Conservation (phyloP, 768 basidiomycete genomes). For the Scleroderma citrinum region DNA sequence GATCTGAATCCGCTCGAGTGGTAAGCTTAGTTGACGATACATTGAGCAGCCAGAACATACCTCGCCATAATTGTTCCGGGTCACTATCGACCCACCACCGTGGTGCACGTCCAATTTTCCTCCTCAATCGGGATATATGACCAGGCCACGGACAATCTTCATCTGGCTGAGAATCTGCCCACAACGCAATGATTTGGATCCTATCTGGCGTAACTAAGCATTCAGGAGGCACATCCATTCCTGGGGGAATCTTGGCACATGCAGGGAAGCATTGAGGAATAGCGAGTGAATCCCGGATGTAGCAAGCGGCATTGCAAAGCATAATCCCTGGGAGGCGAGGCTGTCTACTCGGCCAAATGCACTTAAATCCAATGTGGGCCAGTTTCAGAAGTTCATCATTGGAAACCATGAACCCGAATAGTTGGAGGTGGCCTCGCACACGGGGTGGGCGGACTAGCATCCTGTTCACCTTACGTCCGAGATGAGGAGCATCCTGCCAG, state of each 20-base stretch:
- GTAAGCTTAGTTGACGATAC: too few species aligned
- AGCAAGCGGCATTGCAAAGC: neutral
- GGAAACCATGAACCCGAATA: neutral
- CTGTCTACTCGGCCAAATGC: neutral
- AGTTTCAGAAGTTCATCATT: neutral
- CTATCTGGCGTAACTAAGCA: neutral
- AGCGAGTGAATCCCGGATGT: neutral
- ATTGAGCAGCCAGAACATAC: neutral
- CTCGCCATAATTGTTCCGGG: neutral
- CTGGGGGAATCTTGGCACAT: neutral
- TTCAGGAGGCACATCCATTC: neutral
- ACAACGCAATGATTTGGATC: neutral
- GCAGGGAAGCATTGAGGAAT: neutral
- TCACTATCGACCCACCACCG: constrained; percentile 1
- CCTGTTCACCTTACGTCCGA: neutral
- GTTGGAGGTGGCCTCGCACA: neutral
- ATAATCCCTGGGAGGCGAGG: neutral
- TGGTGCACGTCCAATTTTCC: neutral
- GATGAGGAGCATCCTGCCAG: neutral
- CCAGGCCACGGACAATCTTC: neutral
- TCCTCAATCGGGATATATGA: neutral
- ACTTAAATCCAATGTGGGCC: neutral
- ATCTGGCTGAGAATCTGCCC: neutral
- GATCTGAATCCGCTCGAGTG: too few species aligned
- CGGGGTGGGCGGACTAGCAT: neutral